These are phyloP conservation scores for Fusarium verticillioides DNA, from an alignment of 2,329 filamentous ascomycete genomes.

Conservation along the genomic window DNA sequence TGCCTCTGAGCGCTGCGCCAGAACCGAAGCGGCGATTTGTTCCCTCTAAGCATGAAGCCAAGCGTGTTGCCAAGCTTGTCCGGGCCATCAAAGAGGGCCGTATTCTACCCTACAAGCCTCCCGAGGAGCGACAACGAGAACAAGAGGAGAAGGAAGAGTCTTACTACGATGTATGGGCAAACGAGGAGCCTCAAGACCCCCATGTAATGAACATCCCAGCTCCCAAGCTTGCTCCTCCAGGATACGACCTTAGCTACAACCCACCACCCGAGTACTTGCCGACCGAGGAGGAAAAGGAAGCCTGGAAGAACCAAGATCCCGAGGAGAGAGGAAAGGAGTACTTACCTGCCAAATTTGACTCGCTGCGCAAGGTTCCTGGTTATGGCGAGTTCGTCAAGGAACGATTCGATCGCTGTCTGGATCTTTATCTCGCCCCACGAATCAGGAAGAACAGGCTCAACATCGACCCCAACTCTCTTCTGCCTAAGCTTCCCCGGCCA, in stretches of 20 bases:
- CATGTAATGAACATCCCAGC: constrained; percentile 96
- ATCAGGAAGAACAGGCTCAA: constrained; percentile 94
- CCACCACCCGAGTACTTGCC: constrained; percentile 95
- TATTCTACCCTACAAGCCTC: constrained; percentile 89
- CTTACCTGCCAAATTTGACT: constrained; percentile 82
- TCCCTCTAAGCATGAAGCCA: constrained; percentile 96
- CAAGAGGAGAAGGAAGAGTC: constrained; percentile 77
- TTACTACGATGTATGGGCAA: constrained; percentile 93
- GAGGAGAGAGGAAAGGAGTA: constrained; percentile 94
- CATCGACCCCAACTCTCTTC: constrained; percentile 91
- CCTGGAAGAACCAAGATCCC: constrained; percentile 86
- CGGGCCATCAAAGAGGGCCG: constrained; percentile 94
- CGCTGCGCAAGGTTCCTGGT: constrained; percentile 90
- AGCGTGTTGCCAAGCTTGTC: constrained; percentile 96
- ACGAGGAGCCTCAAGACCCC: constrained; percentile 83
- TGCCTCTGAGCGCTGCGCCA: constrained; percentile 93
- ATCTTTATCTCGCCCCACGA: constrained; percentile 93
- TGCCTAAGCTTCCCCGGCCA: constrained; percentile 92
- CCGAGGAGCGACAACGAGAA: constrained; percentile 73
- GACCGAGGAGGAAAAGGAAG: constrained; percentile 81
- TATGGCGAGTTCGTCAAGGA: constrained; percentile 94
- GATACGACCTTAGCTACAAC: constrained; percentile 96
- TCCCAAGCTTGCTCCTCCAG: constrained; percentile 91
- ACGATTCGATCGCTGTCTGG: constrained; percentile 93
- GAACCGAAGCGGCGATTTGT: constrained; percentile 96